Base-by-base conservation (phyloP, 441 rosid genomes). In the Populus hybrid region DNA sequence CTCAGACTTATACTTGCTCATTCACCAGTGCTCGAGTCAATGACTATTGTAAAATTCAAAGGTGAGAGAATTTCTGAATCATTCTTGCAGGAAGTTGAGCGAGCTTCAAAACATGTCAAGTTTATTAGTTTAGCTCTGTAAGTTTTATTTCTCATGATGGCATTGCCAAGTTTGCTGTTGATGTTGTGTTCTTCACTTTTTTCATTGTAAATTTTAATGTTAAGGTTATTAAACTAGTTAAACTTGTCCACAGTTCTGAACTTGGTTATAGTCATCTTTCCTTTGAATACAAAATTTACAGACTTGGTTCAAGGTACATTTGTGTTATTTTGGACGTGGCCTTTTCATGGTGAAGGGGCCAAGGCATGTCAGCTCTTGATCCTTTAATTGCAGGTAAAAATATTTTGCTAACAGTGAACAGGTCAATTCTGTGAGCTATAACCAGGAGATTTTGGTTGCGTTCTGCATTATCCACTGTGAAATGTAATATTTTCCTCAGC, bases 1-100 rank as follows among this genome's bases (percentile, higher is more conserved):
- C 63, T 81, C 12, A 80, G 70, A 70, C 59, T 82, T n/a, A 36
- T 84, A 32, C 83, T 82, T 5, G 73, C 71, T 53, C 61, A 53
- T 75, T 82, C 85, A 10, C 85, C 83, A 8, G 71, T 57, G 70
- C 81, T 84, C 16, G 80, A 82, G 79, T 26, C 66, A 32, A 50
- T 84, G 76, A 70, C 71, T 9, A 53, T 78, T 24, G 81, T 80
- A 63, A 82, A 65, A 38, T 75, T 65, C 71, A 70, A 24, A 8
- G 65, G 28, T 12, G 82, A 79, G 18, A 78, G 84, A 65, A 14
- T 84, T 76, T 38, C 81, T 46, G 82, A 78, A 50, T 79, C 75
- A 11, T 30, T 76, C 57, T 69, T 84, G 53, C 77, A 24, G 75
- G 73, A 79, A 8, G 34, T 59, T 67, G 75, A 84, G 65, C 78